phyloP scores from a whole-genome alignment of 2,329 filamentous ascomycete species.

The Microdochium nivale region DNA sequence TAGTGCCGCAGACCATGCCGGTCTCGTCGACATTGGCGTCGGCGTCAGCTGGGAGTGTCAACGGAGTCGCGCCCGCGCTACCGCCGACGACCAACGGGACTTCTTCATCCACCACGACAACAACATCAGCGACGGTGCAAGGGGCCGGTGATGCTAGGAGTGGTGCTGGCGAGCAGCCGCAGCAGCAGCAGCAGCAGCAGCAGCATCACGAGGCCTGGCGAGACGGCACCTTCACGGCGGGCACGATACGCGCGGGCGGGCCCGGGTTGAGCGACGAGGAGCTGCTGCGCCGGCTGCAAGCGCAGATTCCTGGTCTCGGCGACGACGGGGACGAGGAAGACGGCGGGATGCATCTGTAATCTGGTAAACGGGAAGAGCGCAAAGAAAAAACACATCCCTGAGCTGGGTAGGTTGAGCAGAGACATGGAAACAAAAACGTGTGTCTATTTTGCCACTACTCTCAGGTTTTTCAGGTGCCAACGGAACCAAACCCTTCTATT shows the following conservation, averaged over 20 bases:
- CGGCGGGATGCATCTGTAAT: slow-evolving; percentile 54
- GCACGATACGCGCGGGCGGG: slow-evolving; percentile 41
- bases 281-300: slow-evolving; percentile 45
- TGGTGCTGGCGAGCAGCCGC: too few species aligned
- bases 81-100: slow-evolving; percentile 1
- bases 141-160: slow-evolving; percentile 19
- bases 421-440: too few species aligned
- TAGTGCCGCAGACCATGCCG: not conserved
- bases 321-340: slow-evolving; percentile 38
- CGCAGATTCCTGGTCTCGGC: slow-evolving; percentile 38
- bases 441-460: too few species aligned
- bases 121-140: too few species aligned
- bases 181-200: too few species aligned
- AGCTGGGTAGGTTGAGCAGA: too few species aligned
- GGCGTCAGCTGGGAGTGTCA: slow-evolving; percentile 8
- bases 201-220: slow-evolving; percentile 40
- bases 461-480: too few species aligned
- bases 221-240: slow-evolving; percentile 56
- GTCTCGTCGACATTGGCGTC: slow-evolving; percentile 9
- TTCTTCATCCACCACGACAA: too few species aligned
- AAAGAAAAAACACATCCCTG: not conserved
- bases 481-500: too few species aligned
- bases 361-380: not conserved
- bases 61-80: slow-evolving; percentile 8
- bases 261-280: slow-evolving; percentile 47